Base-by-base conservation (phyloP, 176 grass and related monocot genomes). In the Urochloa ruziziensis region DNA sequence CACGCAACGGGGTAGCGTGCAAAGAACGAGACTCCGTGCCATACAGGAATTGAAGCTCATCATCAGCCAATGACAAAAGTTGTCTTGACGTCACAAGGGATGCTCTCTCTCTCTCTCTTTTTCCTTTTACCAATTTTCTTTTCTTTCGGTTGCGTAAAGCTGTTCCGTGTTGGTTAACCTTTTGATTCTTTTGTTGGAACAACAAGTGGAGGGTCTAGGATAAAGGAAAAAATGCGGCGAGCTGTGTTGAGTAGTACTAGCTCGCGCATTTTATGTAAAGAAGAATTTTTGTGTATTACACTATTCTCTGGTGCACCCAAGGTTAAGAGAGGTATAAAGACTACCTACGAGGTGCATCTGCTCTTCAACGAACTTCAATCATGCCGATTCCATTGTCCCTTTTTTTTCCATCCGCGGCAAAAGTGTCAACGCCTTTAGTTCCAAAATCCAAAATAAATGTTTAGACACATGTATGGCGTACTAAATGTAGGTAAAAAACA, bases 101-200 rank as follows among this genome's bases (percentile, higher is more conserved):
- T 65, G 49, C 48, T 37, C 15, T 23, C 53, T 7, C 12, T 62
- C 44, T 0, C 17, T 46, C 15, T 35, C 12, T 52, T 10, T 34
- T 54, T 72, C 43, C 25, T 10, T 23, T 66, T 40, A 40, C 39
- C 39, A 51, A 51, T 19, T 52, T 52, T 52, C 17, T 78, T 88
- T 83, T 73, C 46, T 37, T 80, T 74, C 73, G 75, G 69, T 86
- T 70, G 83, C 80, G 75, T 86, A 85, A 88, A 80, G 67, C 46
- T 48, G n/a, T 65, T 15, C 36, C 44, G 17, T 78, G 53, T 42
- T 40, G 78, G 78, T 89, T 78, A 86, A 88, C 73, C 16, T 74
- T 74, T 62, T 79, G 60, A 82, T 89, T 86, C 34, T 89, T 92
- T 78, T 82, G 67, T 75, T 42, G 8, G 78, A 83, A 86, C 40